Evolutionary conservation across 805 yeast species (phyloP).

Genomic region (Henningerozyma blattae): DNA sequence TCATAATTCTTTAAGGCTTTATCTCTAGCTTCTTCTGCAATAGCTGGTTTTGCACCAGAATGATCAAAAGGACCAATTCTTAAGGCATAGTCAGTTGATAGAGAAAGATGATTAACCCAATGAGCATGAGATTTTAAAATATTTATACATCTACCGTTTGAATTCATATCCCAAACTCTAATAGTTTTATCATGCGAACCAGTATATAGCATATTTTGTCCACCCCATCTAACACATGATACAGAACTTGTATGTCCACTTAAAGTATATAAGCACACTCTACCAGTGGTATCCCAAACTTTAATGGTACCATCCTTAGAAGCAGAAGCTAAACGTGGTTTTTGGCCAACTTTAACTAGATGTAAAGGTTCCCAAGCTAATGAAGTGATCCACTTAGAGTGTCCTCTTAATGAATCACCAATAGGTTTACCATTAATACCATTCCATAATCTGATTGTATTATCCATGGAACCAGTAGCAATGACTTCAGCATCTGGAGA

Average conservation of each 20-base stretch:
- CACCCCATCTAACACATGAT: conserved; percentile 97
- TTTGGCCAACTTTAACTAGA: conserved; percentile 49
- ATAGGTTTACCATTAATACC: conserved; percentile 57
- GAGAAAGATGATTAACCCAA: conserved; percentile 92
- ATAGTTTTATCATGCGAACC: conserved; percentile 93
- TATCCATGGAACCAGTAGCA: conserved; percentile 96
- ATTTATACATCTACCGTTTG: conserved; percentile 64
- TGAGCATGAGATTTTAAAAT: conserved; percentile 86
- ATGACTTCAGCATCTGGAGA: conserved; percentile 83
- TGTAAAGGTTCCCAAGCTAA: conserved; percentile 93
- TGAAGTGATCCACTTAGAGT: conserved; percentile 79
- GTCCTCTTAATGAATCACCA: conserved; percentile 72
- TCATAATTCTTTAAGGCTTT: conserved; percentile 43
- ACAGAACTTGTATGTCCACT: conserved; percentile 85
- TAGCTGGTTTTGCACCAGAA: conserved; percentile 33
- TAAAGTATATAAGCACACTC: conserved; percentile 57
- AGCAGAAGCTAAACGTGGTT: conserved; percentile 68
- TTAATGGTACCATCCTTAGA: conserved; percentile 87
- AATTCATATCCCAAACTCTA: conserved; percentile 74
- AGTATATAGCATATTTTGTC: conserved; percentile 69
- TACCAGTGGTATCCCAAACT: conserved; percentile 74
- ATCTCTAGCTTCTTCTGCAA: conserved; percentile 34
- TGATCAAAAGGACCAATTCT: conserved; percentile 86
- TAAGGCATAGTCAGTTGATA: conserved; percentile 81
- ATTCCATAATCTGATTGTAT: conserved; percentile 81